phyloP scores from a whole-genome alignment of 2,329 filamentous ascomycete species.

The Neoarthrinium moseri region DNA sequence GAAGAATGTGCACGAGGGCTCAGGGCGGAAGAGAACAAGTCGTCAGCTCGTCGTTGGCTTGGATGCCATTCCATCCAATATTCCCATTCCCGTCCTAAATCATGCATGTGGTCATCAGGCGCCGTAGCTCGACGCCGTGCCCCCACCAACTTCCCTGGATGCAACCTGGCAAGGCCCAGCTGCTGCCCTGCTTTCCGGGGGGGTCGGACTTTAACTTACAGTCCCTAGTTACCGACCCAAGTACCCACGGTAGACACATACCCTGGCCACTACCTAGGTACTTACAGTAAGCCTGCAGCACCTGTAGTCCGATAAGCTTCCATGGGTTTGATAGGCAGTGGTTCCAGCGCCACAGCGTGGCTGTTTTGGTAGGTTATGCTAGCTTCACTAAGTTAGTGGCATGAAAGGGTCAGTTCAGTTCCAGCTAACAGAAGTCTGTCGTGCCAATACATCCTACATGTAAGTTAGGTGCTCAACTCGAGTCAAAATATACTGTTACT shows the following conservation, averaged over 20 bases:
- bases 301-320: not conserved
- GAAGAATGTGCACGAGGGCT: too few relatives aligned
- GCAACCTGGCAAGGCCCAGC: too few relatives aligned
- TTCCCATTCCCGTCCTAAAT: too few relatives aligned
- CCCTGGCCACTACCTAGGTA: too few relatives aligned
- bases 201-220: too few relatives aligned
- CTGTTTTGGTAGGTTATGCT: not conserved
- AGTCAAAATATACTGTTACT: too few relatives aligned
- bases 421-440: not conserved
- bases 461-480: too few relatives aligned
- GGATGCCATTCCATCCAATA: not conserved
- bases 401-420: not conserved
- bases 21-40: too few relatives aligned
- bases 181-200: not conserved
- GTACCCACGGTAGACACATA: too few relatives aligned
- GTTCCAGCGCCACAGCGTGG: too few relatives aligned
- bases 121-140: not conserved
- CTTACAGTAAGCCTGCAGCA: not conserved
- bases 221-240: too few relatives aligned
- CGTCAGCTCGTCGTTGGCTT: not conserved
- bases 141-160: not conserved
- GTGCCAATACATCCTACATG: not conserved
- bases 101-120: slow-evolving; percentile 1
- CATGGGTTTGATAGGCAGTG: too few relatives aligned
- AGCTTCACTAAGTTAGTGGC: not conserved